These are phyloP conservation scores for Eutrema japonicum DNA, from an alignment of 345 rosid genomes.

Conservation along the genomic window DNA sequence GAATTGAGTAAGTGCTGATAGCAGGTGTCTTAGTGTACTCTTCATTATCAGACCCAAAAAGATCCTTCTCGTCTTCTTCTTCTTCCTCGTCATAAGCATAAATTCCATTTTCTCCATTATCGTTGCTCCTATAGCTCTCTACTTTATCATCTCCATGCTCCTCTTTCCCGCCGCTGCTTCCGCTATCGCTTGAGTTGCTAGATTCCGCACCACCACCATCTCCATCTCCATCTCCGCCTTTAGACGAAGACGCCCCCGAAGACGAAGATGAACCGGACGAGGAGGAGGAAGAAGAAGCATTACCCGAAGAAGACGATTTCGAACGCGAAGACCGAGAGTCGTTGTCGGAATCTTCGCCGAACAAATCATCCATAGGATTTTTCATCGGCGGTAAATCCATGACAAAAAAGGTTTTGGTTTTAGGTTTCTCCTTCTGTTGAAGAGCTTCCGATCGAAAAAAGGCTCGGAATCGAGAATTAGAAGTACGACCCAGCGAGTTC, in stretches of 20 bases:
- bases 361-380: conserved; percentile 45
- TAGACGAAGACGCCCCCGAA: conserved; percentile 36
- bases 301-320: conserved; percentile 49
- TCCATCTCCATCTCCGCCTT: conserved; percentile 35
- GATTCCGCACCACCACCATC: conserved; percentile 47
- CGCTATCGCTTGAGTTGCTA: conserved; percentile 57
- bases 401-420: neutral
- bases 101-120: conserved; percentile 30
- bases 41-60: conserved; percentile 89
- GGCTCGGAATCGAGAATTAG: conserved; percentile 15
- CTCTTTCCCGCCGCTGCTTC: conserved; percentile 53
- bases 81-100: conserved; percentile 48
- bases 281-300: conserved; percentile 58
- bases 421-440: conserved; percentile 21
- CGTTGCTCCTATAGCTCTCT: conserved; percentile 38
- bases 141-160: conserved; percentile 49
- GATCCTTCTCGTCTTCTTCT: conserved; percentile 59
- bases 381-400: conserved; percentile 37
- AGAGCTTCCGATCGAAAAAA: conserved; percentile 33
- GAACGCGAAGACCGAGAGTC: conserved; percentile 57
- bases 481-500: conserved; percentile 30
- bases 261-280: conserved; percentile 52
- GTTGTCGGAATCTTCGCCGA: conserved; percentile 54
- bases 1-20: conserved; percentile 63
- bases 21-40: conserved; percentile 82